A percentile compares a stretch with the other conserved stretches of the same genome.
phyloP scores from a whole-genome alignment of 1,284 basidiomycete species.

The Cystobasidium sp. region DNA sequence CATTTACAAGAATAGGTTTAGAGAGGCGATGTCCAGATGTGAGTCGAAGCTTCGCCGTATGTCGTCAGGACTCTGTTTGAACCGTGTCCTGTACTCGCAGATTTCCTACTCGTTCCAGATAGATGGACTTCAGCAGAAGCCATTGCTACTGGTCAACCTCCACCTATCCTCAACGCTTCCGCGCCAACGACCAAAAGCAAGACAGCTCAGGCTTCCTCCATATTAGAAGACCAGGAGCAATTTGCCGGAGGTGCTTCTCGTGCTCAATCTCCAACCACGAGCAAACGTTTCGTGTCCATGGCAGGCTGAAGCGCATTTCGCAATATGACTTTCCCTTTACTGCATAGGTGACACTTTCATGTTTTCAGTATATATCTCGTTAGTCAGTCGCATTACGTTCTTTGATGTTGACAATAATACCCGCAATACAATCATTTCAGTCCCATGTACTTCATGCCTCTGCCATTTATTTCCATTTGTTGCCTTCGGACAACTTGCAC shows the following conservation, averaged over 20 bases:
- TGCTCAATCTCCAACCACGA: slow-evolving; percentile 22
- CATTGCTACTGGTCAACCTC: slow-evolving; percentile 24
- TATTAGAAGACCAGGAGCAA: slow-evolving; percentile 38
- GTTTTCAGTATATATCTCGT: background rate
- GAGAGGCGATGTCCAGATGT: slow-evolving; percentile 85
- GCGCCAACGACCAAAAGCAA: slow-evolving; percentile 20
- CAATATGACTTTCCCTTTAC: background rate
- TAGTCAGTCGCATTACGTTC: background rate
- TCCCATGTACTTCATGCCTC: no score
- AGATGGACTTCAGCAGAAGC: slow-evolving; percentile 42
- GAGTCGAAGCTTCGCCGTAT: background rate
- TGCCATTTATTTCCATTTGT: no score
- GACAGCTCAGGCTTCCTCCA: background rate
- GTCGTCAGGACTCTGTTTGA: background rate
- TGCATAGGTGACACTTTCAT: background rate
- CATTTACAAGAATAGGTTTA: slow-evolving; percentile 83
- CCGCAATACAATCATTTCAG: background rate
- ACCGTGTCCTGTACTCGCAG: background rate
- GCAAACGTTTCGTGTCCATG: slow-evolving; percentile 18
- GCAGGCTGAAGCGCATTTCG: background rate
- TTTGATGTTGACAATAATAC: slow-evolving; percentile 12
- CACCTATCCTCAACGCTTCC: background rate
- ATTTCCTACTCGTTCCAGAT: slow-evolving; percentile 41
- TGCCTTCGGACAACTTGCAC: no score
- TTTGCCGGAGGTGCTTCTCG: slow-evolving; percentile 38